Base-by-base conservation (phyloP, 441 rosid species). In the Croton laevigatus region DNA sequence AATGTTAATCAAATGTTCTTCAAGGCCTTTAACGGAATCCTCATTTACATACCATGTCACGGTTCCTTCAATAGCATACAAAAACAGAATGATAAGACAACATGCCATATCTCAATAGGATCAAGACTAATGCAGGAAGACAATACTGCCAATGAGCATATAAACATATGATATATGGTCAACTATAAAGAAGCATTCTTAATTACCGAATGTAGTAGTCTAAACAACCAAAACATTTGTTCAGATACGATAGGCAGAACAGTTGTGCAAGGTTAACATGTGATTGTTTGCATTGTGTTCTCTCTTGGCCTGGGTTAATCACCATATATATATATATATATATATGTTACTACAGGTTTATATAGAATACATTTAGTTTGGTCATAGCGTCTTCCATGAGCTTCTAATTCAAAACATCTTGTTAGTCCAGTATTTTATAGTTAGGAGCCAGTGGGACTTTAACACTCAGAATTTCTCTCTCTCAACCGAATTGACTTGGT, bases 11-110 rank as follows among this genome's bases (percentile, higher is more conserved):
- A 90, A 79, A 79, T 84, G 93, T 73, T 93, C 89, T 59, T 82
- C 87, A 3, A 68, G 59, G 72, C 82, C 74, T 77, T 87, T 88
- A 13, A 78, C 8, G 8, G 95, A 82, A 75, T 90, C 98, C 8
- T 79, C 86, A 19, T 75, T 76, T 40, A 78, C 75, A 7, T 81
- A 85, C 97, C 95, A 88, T 17, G 89, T 84, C n/a, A 80, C 81
- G 22, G 85, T 85, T 80, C 98, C 89, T 82, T 81, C 69, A 71
- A 57, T 40, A 64, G 36, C 13, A 62, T 44, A 20, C n/a, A 36
- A 48, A 54, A 0, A 36, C 1, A 4, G 8, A 23, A 3, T 17
- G 32, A 51, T 54, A 53, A 52, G 60, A 36, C 23, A 77, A 58
- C 42, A 45, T 12, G 16, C 10, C 44, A 40, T 46, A 14, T 6